Percentiles rank a stretch among this genome's conserved stretches.
These are phyloP conservation scores for Microdochium bolleyi DNA, from an alignment of 2,329 filamentous ascomycete species.

Conservation along the genomic window DNA sequence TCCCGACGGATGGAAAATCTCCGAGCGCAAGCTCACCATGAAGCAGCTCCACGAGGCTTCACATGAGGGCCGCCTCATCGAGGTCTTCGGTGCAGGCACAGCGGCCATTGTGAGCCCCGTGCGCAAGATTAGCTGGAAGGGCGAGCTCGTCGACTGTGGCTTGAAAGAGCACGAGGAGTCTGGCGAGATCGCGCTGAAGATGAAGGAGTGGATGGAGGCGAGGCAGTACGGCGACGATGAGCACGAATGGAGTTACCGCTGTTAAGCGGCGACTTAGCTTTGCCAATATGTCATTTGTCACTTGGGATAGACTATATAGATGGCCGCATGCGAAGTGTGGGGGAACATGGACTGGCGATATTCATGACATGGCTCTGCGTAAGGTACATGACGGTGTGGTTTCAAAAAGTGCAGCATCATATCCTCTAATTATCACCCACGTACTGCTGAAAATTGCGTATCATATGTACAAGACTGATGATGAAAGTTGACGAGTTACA, in stretches of 20 bases:
- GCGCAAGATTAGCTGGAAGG: constrained; percentile 82
- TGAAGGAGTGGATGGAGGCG: constrained; percentile 95
- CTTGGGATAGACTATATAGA: not conserved
- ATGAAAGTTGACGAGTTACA: too few species aligned
- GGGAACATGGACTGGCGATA: not conserved
- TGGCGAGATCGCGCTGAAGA: constrained; percentile 72
- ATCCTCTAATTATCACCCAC: too few species aligned
- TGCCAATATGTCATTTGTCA: not conserved
- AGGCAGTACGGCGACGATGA: constrained; percentile 93
- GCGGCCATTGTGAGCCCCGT: constrained; percentile 92
- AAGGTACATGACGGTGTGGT: too few species aligned
- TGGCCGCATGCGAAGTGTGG: not conserved
- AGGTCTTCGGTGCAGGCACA: constrained; percentile 90
- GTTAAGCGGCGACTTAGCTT: constrained; percentile 11
- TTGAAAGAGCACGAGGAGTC: constrained; percentile 76
- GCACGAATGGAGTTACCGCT: constrained; percentile 77
- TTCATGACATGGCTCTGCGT: not conserved
- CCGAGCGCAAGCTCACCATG: constrained; percentile 91
- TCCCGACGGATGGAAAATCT: constrained; percentile 81
- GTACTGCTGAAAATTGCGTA: too few species aligned
- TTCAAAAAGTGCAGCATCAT: too few species aligned
- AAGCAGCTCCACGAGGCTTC: constrained; percentile 73
- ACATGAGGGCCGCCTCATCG: constrained; percentile 76
- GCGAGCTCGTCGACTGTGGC: constrained; percentile 73
- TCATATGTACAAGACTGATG: too few species aligned